These are phyloP conservation scores for Stachybotrys chlorohalonatus DNA, from an alignment of 2,329 filamentous ascomycete genomes.

Conservation along the genomic window DNA sequence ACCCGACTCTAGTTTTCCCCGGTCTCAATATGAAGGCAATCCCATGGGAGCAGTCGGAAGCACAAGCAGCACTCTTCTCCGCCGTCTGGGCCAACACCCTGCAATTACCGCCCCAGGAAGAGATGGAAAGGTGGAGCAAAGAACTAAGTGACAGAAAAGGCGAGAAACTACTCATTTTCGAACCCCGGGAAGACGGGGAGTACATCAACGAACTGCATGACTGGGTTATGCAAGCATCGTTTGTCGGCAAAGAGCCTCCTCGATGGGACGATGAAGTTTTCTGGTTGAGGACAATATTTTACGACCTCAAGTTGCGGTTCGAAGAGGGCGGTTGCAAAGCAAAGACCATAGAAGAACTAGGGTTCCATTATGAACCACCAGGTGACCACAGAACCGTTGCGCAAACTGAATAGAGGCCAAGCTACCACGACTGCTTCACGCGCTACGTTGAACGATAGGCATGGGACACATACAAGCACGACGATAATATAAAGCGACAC, in stretches of 20 bases:
- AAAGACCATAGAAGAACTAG: slow-evolving; percentile 61
- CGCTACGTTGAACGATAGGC: too few species aligned
- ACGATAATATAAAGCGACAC: too few species aligned
- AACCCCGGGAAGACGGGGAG: slow-evolving; percentile 42
- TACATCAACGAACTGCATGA: slow-evolving; percentile 63
- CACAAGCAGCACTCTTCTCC: slow-evolving; percentile 68
- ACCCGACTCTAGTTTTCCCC: slow-evolving; percentile 72
- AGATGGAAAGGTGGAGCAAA: slow-evolving; percentile 65
- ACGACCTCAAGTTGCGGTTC: slow-evolving; percentile 64
- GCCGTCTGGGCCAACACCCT: slow-evolving; percentile 68
- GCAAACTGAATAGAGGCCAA: too few species aligned
- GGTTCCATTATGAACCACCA: slow-evolving; percentile 45
- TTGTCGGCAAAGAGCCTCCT: slow-evolving; percentile 57
- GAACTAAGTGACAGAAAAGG: slow-evolving; percentile 42
- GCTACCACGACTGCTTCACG: too few species aligned
- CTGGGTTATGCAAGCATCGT: slow-evolving; percentile 45
- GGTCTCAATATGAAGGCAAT: slow-evolving; percentile 73
- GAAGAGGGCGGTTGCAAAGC: slow-evolving; percentile 55
- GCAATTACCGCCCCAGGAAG: slow-evolving; percentile 47
- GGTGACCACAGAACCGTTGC: background rate
- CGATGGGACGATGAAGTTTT: slow-evolving; percentile 61
- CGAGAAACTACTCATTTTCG: slow-evolving; percentile 20
- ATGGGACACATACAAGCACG: too few species aligned
- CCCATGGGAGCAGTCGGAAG: slow-evolving; percentile 76
- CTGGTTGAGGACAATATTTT: slow-evolving; percentile 63